These are phyloP conservation scores for Penicillium sp. DNA, from an alignment of 2,329 filamentous ascomycete species.

Conservation along the genomic window DNA sequence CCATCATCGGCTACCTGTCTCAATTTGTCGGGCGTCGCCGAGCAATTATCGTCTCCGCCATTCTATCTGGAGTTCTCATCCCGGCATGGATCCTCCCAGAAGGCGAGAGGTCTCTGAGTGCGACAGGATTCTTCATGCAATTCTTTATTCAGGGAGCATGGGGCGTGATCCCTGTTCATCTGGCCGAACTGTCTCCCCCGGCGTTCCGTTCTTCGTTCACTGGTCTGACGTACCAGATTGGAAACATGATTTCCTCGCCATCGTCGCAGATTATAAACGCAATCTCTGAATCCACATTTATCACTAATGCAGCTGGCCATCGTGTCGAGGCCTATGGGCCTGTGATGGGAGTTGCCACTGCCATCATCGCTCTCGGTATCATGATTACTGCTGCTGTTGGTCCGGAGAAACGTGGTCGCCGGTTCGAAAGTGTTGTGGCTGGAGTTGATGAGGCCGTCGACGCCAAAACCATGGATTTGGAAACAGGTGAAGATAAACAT, in stretches of 20 bases:
- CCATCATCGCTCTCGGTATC: constrained; percentile 71
- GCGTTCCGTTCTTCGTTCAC: constrained; percentile 67
- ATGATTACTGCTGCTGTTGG: constrained; percentile 65
- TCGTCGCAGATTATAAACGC: constrained; percentile 76
- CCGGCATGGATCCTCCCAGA: constrained; percentile 66
- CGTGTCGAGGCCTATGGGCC: constrained; percentile 68
- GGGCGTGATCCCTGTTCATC: constrained; percentile 68
- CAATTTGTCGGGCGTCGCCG: constrained; percentile 70
- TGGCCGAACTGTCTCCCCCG: constrained; percentile 73
- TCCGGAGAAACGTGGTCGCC: constrained; percentile 69
- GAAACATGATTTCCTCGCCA: constrained; percentile 61
- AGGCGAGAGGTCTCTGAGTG: constrained; percentile 29
- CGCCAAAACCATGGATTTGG: constrained; percentile 21
- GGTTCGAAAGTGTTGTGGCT: constrained; percentile 61
- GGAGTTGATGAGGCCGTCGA: constrained; percentile 27
- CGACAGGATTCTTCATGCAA: constrained; percentile 48
- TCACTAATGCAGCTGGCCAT: constrained; percentile 55
- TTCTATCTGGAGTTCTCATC: constrained; percentile 66
- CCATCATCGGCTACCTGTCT: constrained; percentile 61
- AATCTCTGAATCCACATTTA: constrained; percentile 61
- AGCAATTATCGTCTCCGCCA: constrained; percentile 54
- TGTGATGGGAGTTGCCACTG: constrained; percentile 72
- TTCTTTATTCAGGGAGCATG: constrained; percentile 70
- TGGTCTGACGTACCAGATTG: constrained; percentile 72
- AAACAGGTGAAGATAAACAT: constrained; percentile 15